phyloP scores from a whole-genome alignment of 257 asterid species.

The Eustoma russellianum region DNA sequence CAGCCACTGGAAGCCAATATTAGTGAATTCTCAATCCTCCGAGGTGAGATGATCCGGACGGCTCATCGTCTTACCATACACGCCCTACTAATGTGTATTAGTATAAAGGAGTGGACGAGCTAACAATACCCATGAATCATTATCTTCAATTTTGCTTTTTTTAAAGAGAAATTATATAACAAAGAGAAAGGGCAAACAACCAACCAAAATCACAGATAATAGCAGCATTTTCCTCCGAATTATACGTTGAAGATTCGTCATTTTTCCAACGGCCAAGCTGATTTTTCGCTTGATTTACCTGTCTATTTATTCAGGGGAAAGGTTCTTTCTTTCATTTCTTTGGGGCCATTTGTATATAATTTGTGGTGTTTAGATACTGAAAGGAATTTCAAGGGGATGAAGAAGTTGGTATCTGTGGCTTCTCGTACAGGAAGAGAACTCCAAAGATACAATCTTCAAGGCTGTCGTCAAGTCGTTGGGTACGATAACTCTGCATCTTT shows the following conservation, averaged over 20 bases:
- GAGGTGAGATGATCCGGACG: no score
- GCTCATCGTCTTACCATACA: no score
- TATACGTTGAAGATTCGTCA: not conserved
- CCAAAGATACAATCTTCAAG: conserved; percentile 29
- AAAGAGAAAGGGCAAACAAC: no score
- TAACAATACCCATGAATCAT: no score
- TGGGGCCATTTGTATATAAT: not conserved
- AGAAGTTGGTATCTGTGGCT: conserved; percentile 21
- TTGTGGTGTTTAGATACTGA: not conserved
- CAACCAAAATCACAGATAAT: no score
- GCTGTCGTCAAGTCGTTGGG: conserved; percentile 50
- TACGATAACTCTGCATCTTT: conserved; percentile 7
- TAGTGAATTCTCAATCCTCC: no score
- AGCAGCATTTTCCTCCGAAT: no score
- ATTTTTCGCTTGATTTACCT: conserved; percentile 5
- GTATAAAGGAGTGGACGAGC: no score
- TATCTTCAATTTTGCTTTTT: no score
- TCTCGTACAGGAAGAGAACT: conserved; percentile 44
- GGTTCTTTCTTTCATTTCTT: not conserved
- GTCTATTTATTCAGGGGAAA: not conserved
- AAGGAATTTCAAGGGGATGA: conserved; percentile 11
- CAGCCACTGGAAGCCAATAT: no score
- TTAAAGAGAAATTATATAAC: no score
- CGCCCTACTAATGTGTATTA: no score
- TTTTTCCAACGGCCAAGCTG: conserved; percentile 11